These are phyloP conservation scores for Cutaneotrichosporon dermatis DNA, from an alignment of 1,284 basidiomycete species.

Conservation along the genomic window DNA sequence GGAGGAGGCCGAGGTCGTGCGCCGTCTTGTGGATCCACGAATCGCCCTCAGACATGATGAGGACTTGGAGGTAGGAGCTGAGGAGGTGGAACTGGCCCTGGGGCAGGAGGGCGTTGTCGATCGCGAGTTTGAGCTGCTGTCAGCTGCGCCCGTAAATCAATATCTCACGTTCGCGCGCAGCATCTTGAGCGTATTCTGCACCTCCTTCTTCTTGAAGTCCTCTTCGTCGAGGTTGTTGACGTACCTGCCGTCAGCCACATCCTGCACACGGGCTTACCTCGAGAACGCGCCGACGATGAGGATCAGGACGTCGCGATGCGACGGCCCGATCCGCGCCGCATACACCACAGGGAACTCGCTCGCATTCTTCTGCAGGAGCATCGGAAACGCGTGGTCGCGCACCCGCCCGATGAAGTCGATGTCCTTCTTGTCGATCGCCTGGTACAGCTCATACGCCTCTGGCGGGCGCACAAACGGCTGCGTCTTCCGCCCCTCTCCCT, in stretches of 20 bases:
- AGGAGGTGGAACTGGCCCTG: slow-evolving; percentile 32
- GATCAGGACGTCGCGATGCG: slow-evolving; percentile 45
- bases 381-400: slow-evolving; percentile 44
- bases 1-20: slow-evolving; percentile 40
- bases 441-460: slow-evolving; percentile 48
- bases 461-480: slow-evolving; percentile 41
- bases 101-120: slow-evolving; percentile 46
- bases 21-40: slow-evolving; percentile 39
- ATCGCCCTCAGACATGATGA: slow-evolving; percentile 51
- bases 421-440: slow-evolving; percentile 48
- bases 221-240: slow-evolving; percentile 47
- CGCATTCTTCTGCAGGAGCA: slow-evolving; percentile 47
- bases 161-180: slow-evolving; percentile 43
- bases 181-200: slow-evolving; percentile 40
- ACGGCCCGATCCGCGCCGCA: slow-evolving; percentile 42
- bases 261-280: slow-evolving; percentile 24
- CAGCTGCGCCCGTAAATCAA: not conserved
- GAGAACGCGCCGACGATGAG: slow-evolving; percentile 46
- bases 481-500: slow-evolving; percentile 3
- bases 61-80: slow-evolving; percentile 48
- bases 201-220: slow-evolving; percentile 45
- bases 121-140: slow-evolving; percentile 47
- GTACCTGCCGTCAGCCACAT: slow-evolving; percentile 29
- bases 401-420: slow-evolving; percentile 48
- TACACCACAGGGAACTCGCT: slow-evolving; percentile 49